Evolutionary conservation across 2,329 filamentous ascomycete genomes (phyloP), one percentile per base, ranked within the genome.

Genomic region (Penicillium nordicum): DNA sequence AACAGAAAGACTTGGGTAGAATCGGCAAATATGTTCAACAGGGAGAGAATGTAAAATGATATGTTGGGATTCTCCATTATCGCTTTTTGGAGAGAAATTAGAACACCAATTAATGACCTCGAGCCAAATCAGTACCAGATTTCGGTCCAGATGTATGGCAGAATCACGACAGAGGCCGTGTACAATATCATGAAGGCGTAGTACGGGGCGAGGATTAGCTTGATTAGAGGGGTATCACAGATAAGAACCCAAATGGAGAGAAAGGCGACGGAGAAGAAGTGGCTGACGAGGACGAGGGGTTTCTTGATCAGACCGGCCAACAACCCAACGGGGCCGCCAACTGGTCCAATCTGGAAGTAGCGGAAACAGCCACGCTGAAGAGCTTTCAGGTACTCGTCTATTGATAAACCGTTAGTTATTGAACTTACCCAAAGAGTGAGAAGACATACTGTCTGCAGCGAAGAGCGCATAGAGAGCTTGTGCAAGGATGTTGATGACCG

Each of bases 401-500:
- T 11, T 12, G 25, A 23, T 21, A 12, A 21, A 51, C 16, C 9
- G 53, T 65, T 44, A 63, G 56, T 40, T 27, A 40, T 18, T 14
- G 25, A 23, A 25, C 23, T 45, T 11, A 16, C 42, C 1, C 1
- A n/a, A 8, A 18, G 40, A 38, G 11, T 16, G 8, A 5, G 27
- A 2, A 14, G 27, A 59, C 72, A 50, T 71, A 81, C 80, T 82
- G 71, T 95, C 81, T 50, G 93, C 94, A 16, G 93, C 91, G 72
- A 97, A 99, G 12, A 99, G 84, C 32, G 84, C 81, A 78, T 99
- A 99, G 1, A 99, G 82, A 0, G 94, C 92, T 79, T 94, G 90
- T 1, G 94, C 93, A n/a, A 99, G 86, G 65, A 97, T 96, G 75
- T 99, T 99, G 81, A 99, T 94, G 65, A 96, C 92, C 51, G 86